Evolutionary conservation across 306 rosid genomes (phyloP), one percentile per base, ranked within the genome.

Genomic region (Dryas alaskensis): DNA sequence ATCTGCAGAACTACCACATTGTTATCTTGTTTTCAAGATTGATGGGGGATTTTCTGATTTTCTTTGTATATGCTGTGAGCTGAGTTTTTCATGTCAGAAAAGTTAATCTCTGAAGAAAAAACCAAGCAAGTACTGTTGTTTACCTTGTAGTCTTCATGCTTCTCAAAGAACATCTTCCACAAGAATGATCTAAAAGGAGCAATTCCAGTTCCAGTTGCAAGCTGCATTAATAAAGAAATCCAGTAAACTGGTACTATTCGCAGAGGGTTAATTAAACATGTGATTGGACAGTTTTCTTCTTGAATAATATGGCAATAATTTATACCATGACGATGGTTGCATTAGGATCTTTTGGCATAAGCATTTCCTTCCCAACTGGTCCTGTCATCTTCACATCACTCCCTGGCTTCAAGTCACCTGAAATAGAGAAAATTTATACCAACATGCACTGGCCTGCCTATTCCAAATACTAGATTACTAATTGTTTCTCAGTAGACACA

Each of bases 321-420:
- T 53, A 65, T 91, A 94, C 98, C 98, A 94, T 94, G 82, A 94
- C 0, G 76, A 94, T 1, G 44, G 90, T 94, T 65, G 98, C 98
- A 79, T 84, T 89, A 17, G 98, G 96, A 86, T 94, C 98, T 81
- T 91, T 91, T 60, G 98, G 98, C 98, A 94, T 77, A 51, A 94
- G 96, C 98, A 94, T 94, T 87, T 94, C 98, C 84, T 94, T 94
- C 42, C 98, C 98, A 69, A 94, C 87, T 7, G 98, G 98, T 74
- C 98, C 98, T 1, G 97, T 94, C 58, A 94, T 84, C 31, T 78
- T 83, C 78, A 87, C 97, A 64, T 94, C 98, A 46, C 84, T 70
- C 76, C 92, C 98, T 45, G 98, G 95, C 76, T 86, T 94, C 79
- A 94, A 80, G 87, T 94, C 98, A 72, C 98, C 98, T 94, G 85